Conservation (phyloP, 257 asterid genomes). For the Gentiana straminea region DNA sequence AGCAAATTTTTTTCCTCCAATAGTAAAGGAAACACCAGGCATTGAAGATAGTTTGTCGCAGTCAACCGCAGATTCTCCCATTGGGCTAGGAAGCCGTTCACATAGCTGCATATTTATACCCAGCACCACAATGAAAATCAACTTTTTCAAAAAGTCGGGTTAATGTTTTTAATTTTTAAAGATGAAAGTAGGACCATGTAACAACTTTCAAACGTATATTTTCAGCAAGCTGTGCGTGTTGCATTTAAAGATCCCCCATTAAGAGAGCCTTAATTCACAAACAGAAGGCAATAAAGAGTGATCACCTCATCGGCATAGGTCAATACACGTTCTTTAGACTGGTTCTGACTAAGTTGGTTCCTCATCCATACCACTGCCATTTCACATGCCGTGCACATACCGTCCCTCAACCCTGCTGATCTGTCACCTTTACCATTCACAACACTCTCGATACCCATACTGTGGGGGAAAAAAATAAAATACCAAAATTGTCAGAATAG, state of each 20-base stretch:
- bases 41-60: slow-evolving; percentile 41
- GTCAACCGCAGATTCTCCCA: slow-evolving; percentile 60
- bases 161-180: too few relatives aligned
- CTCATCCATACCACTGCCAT: slow-evolving; percentile 68
- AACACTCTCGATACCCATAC: slow-evolving; percentile 70
- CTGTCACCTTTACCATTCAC: slow-evolving; percentile 27
- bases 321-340: slow-evolving; percentile 38
- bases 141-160: too few relatives aligned
- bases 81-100: slow-evolving; percentile 78
- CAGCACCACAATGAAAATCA: too few relatives aligned
- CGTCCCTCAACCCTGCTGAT: slow-evolving; percentile 11
- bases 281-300: too few relatives aligned
- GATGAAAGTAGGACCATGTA: too few relatives aligned
- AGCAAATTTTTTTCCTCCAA: slow-evolving; percentile 38
- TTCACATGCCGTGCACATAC: slow-evolving; percentile 62
- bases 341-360: slow-evolving; percentile 42
- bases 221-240: too few relatives aligned
- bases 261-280: too few relatives aligned
- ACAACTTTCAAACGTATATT: too few relatives aligned
- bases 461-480: slow-evolving; percentile 51
- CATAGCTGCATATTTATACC: slow-evolving; percentile 43
- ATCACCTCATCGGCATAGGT: slow-evolving; percentile 24
- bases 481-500: too few relatives aligned
- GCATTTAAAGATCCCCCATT: too few relatives aligned
- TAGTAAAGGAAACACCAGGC: slow-evolving; percentile 68